phyloP scores from a whole-genome alignment of 2,329 filamentous ascomycete genomes.

The Aspergillus pseudotamarii region DNA sequence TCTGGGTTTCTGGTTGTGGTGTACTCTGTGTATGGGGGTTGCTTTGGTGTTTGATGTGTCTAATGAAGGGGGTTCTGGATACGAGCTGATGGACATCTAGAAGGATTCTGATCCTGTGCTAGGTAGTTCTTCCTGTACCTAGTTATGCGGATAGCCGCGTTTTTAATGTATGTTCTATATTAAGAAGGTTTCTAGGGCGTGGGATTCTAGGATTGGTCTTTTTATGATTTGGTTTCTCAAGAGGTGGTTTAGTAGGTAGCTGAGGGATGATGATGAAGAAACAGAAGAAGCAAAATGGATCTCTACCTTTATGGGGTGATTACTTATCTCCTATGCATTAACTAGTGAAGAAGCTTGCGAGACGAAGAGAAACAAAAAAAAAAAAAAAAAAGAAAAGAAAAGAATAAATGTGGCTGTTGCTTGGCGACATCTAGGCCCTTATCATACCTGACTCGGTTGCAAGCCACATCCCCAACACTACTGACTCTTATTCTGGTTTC shows the following conservation, averaged over 20 bases:
- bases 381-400: background rate
- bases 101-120: background rate
- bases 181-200: background rate
- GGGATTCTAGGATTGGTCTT: no score
- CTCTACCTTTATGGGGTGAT: background rate
- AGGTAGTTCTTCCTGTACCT: background rate
- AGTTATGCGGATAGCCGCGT: background rate
- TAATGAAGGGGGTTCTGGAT: no score
- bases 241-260: no score
- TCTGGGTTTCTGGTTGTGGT: no score
- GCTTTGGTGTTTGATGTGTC: no score
- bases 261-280: background rate
- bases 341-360: background rate
- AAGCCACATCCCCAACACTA: slow-evolving; percentile 14
- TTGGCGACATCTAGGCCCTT: slow-evolving; percentile 6
- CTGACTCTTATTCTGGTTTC: slow-evolving; percentile 10
- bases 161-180: background rate
- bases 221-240: no score
- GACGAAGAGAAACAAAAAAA: background rate
- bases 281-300: background rate
- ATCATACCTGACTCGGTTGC: slow-evolving; percentile 11
- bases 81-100: no score
- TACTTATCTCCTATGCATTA: background rate
- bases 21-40: no score
- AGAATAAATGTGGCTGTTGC: background rate